Base-by-base conservation (phyloP, 2,329 filamentous ascomycete genomes). In the Lasiodiplodia theobromae region DNA sequence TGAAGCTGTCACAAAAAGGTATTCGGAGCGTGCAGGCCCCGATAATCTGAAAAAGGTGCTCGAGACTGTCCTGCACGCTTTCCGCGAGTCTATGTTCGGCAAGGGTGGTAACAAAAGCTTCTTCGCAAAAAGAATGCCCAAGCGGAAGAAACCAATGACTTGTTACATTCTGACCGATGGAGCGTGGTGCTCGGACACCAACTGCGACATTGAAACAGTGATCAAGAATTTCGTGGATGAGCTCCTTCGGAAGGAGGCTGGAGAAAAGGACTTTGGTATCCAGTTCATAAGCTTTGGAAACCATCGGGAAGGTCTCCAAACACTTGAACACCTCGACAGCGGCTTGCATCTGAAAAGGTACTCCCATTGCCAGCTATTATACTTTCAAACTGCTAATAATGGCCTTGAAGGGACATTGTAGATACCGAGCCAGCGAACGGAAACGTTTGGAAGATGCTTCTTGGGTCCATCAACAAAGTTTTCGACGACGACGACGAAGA, bases 401-500 rank as follows among this genome's bases (percentile, higher is more conserved):
- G 18, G 5, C 28, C 40, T 21, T 37, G 14, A 10, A 51, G 58
- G 14, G 67, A 64, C 25, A 68, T 68, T n/a, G 67, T 68, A 1
- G 67, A 68, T n/a, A 56, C 47, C 23, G 57, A 63, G 51, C 34
- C 67, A 1, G 63, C 44, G 10, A 16, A 37, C 14, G 23, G 34
- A 16, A 49, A 68, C 18, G 67, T 68, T 2, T 68, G 57, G 67
- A 68, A 68, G 51, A 68, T 68, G 67, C 57, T 68, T 31, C 47
- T 68, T 3, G 67, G 67, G 1, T 28, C 67, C 2, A 68, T 68
- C 37, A 49, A 54, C 86, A 68, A 77, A 82, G 37, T 84, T 84
- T 8, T 86, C 86, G 69, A 80, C 23, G 31, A 23, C 18, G 58
- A 63, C 52, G 6, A 6, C 5, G 4, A n/a, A n/a, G n/a, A 47